These are phyloP conservation scores for Cercospora sp. DNA, from an alignment of 2,329 filamentous ascomycete genomes.

Conservation along the genomic window DNA sequence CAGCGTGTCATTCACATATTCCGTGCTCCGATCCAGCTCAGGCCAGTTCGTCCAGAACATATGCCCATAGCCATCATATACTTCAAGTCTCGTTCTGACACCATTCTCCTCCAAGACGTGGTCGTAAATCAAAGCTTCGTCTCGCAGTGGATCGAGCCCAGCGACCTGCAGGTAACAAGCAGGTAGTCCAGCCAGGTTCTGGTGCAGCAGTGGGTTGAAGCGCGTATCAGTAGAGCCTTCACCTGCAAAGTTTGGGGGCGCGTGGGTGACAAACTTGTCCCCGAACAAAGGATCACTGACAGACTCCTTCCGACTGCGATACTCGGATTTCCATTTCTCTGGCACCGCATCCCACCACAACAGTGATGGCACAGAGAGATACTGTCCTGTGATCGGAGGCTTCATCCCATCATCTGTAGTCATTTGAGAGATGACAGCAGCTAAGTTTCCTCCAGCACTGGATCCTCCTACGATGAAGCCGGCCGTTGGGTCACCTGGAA, in stretches of 20 bases:
- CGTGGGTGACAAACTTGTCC: background rate
- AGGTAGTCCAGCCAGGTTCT: constrained; percentile 41
- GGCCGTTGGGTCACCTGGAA: constrained; percentile 40
- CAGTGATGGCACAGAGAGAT: constrained; percentile 44
- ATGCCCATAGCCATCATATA: constrained; percentile 45
- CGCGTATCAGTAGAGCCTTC: constrained; percentile 12
- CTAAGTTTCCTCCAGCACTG: constrained; percentile 49
- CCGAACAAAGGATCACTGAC: constrained; percentile 39
- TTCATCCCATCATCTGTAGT: constrained; percentile 44
- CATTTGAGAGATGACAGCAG: constrained; percentile 43
- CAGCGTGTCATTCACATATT: constrained; percentile 18
- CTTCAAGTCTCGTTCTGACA: constrained; percentile 46
- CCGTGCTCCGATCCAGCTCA: constrained; percentile 5
- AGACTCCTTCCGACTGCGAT: constrained; percentile 44
- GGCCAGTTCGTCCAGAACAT: constrained; percentile 22
- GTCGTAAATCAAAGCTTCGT: constrained; percentile 56
- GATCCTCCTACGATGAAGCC: constrained; percentile 53
- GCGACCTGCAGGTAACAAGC: constrained; percentile 53
- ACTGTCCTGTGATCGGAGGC: constrained; percentile 48
- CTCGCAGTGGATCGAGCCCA: constrained; percentile 53
- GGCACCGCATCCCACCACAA: constrained; percentile 39
- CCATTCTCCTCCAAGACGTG: constrained; percentile 44
- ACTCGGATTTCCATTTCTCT: constrained; percentile 43
- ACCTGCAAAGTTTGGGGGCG: background rate
- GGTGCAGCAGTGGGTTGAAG: constrained; percentile 21